Conservation (phyloP, 768 basidiomycete species). For the Gloeopeniophorella convolvens region DNA sequence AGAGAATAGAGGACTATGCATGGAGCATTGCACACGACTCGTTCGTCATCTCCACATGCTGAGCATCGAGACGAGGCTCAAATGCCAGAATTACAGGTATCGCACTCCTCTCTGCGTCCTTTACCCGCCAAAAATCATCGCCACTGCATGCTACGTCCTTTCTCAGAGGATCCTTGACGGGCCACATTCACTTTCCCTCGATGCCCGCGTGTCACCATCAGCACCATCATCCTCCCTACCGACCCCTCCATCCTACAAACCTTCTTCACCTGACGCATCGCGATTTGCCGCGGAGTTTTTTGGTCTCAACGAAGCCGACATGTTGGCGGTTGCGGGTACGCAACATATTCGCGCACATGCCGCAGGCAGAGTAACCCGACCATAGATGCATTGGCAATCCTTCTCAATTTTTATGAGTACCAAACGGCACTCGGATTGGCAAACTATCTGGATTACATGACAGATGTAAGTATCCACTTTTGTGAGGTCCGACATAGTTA, state of each 20-base stretch:
- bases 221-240: constrained; percentile 72
- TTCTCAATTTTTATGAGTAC: constrained; percentile 21
- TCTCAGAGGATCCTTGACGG: constrained; percentile 69
- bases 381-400: constrained; percentile 16
- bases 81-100: constrained; percentile 40
- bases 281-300: constrained; percentile 65
- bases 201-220: constrained; percentile 64
- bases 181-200: constrained; percentile 65
- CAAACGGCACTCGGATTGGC: constrained; percentile 12
- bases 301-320: constrained; percentile 52
- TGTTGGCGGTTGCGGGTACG: constrained; percentile 55
- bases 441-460: constrained; percentile 17
- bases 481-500: neutral
- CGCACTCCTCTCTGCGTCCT: constrained; percentile 74
- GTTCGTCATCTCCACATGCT: constrained; percentile 36
- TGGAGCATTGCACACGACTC: constrained; percentile 89
- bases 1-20: constrained; percentile 59
- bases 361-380: neutral
- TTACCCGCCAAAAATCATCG: constrained; percentile 62
- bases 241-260: constrained; percentile 74
- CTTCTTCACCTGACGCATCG: constrained; percentile 62
- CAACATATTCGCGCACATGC: neutral
- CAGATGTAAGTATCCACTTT: constrained; percentile 5
- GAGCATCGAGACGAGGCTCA: neutral
- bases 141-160: constrained; percentile 71